Evolutionary conservation across 2,329 filamentous ascomycete species (phyloP).

Genomic region (Ceratocystis diversiconidia): DNA sequence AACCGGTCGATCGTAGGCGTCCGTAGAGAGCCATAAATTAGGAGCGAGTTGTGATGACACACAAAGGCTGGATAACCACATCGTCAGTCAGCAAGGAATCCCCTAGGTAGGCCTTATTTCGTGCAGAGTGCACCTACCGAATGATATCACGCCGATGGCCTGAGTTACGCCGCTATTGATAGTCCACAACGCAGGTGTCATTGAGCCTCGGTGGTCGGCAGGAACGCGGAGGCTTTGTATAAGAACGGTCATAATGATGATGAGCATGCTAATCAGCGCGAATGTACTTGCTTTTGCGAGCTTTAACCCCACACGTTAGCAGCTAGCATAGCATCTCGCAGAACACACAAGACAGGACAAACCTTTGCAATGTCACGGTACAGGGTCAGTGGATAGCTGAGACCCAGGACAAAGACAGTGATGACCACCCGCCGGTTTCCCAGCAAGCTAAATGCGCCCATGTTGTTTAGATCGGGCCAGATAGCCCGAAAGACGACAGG

Average conservation of each 20-base stretch:
- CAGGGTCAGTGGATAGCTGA: slow-evolving; percentile 82
- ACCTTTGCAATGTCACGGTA: slow-evolving; percentile 97
- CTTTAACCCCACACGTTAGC: slow-evolving; percentile 31
- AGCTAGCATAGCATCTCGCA: neutral
- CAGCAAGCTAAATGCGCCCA: slow-evolving; percentile 68
- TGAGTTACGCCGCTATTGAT: slow-evolving; percentile 84
- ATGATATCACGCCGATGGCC: slow-evolving; percentile 94
- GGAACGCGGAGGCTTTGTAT: slow-evolving; percentile 69
- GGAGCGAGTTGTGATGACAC: slow-evolving; percentile 83
- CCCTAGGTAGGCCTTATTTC: no score
- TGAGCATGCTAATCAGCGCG: slow-evolving; percentile 79
- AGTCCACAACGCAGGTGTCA: slow-evolving; percentile 56
- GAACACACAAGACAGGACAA: slow-evolving; percentile 18
- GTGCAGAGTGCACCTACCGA: slow-evolving; percentile 44
- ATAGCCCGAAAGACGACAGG: slow-evolving; percentile 74
- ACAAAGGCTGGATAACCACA: slow-evolving; percentile 39
- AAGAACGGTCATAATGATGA: slow-evolving; percentile 80
- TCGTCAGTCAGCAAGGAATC: neutral
- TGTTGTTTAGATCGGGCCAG: slow-evolving; percentile 58
- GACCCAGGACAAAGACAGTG: slow-evolving; percentile 67
- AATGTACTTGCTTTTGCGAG: slow-evolving; percentile 90
- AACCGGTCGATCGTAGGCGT: slow-evolving; percentile 95
- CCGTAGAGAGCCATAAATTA: slow-evolving; percentile 91
- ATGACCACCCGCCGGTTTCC: slow-evolving; percentile 74
- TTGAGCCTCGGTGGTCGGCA: slow-evolving; percentile 52